Conservation (phyloP, 768 basidiomycete genomes). For the Tylopilus vinaceipallidus region DNA sequence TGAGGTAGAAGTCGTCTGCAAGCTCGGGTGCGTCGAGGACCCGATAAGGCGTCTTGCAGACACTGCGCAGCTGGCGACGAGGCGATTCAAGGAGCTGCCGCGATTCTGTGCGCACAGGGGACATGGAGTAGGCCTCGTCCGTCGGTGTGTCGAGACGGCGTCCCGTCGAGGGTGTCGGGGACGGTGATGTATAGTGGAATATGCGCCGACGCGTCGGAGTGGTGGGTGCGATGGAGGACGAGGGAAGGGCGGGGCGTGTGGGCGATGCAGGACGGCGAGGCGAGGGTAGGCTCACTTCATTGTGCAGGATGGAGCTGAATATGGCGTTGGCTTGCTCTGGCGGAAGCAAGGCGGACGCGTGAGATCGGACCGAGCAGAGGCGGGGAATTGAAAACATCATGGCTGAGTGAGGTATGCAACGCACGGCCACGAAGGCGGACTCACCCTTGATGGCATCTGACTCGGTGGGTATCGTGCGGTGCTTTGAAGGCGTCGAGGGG, state of each 20-base stretch:
- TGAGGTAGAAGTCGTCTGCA: constrained; percentile 98
- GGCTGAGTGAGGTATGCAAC: neutral
- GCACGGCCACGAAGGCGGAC: constrained; percentile 6
- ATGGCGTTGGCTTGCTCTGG: constrained; percentile 83
- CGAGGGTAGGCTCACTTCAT: constrained; percentile 73
- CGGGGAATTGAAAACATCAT: constrained; percentile 5
- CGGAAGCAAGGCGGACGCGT: neutral
- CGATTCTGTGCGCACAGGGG: constrained; percentile 82
- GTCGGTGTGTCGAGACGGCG: constrained; percentile 77
- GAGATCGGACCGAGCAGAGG: constrained; percentile 24
- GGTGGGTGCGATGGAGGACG: constrained; percentile 40
- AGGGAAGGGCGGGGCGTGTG: constrained; percentile 40
- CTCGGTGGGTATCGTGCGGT: constrained; percentile 63
- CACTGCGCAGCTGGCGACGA: constrained; percentile 72
- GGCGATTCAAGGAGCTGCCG: constrained; percentile 83
- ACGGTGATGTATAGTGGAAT: constrained; percentile 67
- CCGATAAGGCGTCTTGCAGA: constrained; percentile 94
- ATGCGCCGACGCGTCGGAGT: constrained; percentile 56
- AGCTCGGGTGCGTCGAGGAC: constrained; percentile 97
- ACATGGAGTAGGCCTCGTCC: constrained; percentile 87
- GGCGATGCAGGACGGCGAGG: constrained; percentile 64
- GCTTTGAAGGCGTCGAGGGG: constrained; percentile 59
- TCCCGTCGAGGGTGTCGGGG: constrained; percentile 43
- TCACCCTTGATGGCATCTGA: constrained; percentile 76
- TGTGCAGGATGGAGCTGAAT: constrained; percentile 73